Base-by-base conservation (phyloP, 495 filamentous ascomycete species). In the Extremus antarcticus region DNA sequence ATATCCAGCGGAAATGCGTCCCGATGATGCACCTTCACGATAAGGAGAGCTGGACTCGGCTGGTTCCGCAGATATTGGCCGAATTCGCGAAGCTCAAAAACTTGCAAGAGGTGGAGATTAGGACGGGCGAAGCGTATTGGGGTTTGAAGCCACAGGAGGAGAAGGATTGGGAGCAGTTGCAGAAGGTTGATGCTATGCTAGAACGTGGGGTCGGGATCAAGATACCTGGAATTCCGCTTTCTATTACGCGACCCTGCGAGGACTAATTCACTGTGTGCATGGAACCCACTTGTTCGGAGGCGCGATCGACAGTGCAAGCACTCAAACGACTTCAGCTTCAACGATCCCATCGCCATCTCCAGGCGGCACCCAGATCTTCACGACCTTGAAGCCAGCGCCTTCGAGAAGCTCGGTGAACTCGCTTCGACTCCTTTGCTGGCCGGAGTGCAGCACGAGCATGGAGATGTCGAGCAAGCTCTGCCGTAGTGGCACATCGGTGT, bases 351-450 rank as follows among this genome's bases (percentile, higher is more conserved):
- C 41, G 9, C 43, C 25, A 41, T 58, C 50, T 2, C 50, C 56
- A 7, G 50, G 43, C 9, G 50, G 50, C 40, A 54, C 21, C 50
- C 51, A 54, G 25, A 58, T 45, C 51, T 58, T 58, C 23, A 48
- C 13, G 20, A 58, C 45, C 15, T 29, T 43, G 23, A 54, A 51
- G 16, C 50, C 56, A 19, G 56, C 56, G 2, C 43, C 21, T 15
- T 50, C 51, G n/a, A 59, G 25, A 17, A 59, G 38, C 19, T 47
- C 46, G 4, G 2, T 59, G 51, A 53, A 59, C 47, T 59, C 51
- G 9, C 9, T 16, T 19, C 40, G 20, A 50, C 51, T 59, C n/a
- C 57, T 40, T 17, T 59, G 49, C 23, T 32, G 29, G 8, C 55
- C 55, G 11, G 23, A 25, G 25, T 53, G 46, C 25, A 59, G 39